Base-by-base conservation (phyloP, 208 protist species). In the Crithidia thermophila region DNA sequence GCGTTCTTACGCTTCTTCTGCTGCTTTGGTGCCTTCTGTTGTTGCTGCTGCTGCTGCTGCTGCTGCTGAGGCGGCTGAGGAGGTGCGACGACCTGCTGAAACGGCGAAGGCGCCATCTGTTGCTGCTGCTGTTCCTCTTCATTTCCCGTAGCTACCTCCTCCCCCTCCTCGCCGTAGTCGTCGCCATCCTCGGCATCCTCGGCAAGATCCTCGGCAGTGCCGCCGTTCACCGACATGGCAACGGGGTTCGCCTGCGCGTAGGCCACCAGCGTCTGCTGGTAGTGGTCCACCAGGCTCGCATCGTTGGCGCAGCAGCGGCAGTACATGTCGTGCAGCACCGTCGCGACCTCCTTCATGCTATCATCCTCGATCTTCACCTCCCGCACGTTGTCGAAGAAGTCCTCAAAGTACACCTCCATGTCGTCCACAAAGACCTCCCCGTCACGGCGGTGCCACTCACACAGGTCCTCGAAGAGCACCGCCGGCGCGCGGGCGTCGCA, bases 381-480 rank as follows among this genome's bases (percentile, higher is more conserved):
- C 27, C 84, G 84, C 13, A 78, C 74, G 34, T 75, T 77, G 42
- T 74, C 71, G 56, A 93, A 95, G 63, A 95, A 95, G 40, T 94
- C 82, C 49, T 95, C 87, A 57, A 95, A 95, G 69, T 87, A 92
- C n/a, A 83, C 42, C 77, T 95, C 83, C 56, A 95, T 67, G 52
- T 95, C 90, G 53, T 95, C 90, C 20, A 81, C 77, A 75, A 86
- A 95, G 14, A 95, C 79, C 52, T 95, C 90, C 36, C 90, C 90
- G 25, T 90, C 79, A 2, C 61, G 56, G 57, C 77, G 65, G 60
- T 89, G 82, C 85, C 87, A 93, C 14, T 70, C 64, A 21, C 89
- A 58, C n/a, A 93, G 68, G 36, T 94, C 81, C 20, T 87, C 55
- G 55, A 81, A 82, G 18, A 95, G 81, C 8, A 75, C 69, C 27